Conservation (phyloP, 345 rosid species). For the Eucalyptus lansdowneana region DNA sequence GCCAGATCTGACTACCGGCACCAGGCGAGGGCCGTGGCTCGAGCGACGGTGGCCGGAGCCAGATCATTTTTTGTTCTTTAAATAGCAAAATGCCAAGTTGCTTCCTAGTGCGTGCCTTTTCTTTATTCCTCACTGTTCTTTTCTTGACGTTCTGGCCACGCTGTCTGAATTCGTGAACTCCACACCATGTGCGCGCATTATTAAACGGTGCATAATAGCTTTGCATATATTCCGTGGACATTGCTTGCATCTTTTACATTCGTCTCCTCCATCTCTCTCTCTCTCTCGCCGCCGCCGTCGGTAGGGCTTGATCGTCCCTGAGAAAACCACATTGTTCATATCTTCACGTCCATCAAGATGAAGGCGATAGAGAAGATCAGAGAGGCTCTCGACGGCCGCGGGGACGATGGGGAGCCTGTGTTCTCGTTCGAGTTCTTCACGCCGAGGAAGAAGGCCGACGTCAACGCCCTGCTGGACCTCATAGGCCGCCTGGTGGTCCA, state of each 20-base stretch:
- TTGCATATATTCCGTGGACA: background rate
- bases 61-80: background rate
- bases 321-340: background rate
- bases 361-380: slow-evolving; percentile 81
- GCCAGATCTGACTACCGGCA: background rate
- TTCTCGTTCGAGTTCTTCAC: slow-evolving; percentile 99
- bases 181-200: background rate
- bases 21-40: background rate
- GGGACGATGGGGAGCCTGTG: slow-evolving; percentile 22
- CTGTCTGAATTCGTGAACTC: background rate
- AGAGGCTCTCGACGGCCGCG: background rate
- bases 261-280: background rate
- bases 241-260: background rate
- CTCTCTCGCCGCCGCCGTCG: background rate
- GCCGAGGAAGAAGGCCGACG: slow-evolving; percentile 89
- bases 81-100: background rate
- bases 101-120: background rate
- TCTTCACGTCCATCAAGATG: slow-evolving; percentile 10
- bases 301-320: background rate
- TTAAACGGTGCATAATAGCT: background rate
- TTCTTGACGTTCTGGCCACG: background rate
- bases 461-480: slow-evolving; percentile 77
- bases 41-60: background rate
- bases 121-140: background rate
- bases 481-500: slow-evolving; percentile 92